These are phyloP conservation scores for Fusarium decemcellulare DNA, from an alignment of 2,329 filamentous ascomycete species.

Conservation along the genomic window DNA sequence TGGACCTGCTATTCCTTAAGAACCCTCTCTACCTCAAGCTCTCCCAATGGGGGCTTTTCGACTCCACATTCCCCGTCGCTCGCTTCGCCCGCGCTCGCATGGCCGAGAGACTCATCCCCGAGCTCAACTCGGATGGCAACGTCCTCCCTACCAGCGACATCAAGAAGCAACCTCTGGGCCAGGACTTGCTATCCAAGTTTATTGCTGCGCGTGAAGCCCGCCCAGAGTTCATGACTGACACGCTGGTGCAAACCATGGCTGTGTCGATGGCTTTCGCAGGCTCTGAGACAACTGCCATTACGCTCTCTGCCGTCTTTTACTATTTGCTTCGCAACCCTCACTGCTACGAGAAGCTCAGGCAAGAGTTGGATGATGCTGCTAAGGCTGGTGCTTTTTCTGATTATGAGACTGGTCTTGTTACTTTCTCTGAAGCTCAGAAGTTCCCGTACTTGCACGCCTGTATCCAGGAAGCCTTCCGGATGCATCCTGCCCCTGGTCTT, in stretches of 20 bases:
- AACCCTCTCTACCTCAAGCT: conserved; percentile 80
- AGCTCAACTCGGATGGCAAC: conserved; percentile 51
- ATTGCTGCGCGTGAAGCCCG: conserved; percentile 76
- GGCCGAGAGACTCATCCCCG: conserved; percentile 70
- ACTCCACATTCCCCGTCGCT: conserved; percentile 80
- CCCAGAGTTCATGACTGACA: conserved; percentile 80
- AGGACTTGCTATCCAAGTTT: conserved; percentile 80
- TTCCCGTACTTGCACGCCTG: conserved; percentile 84
- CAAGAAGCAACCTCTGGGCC: conserved; percentile 57
- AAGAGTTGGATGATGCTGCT: conserved; percentile 74
- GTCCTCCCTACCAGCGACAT: conserved; percentile 51
- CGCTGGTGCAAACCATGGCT: conserved; percentile 78
- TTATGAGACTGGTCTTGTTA: conserved; percentile 72
- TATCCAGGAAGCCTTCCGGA: conserved; percentile 82
- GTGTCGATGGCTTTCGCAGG: conserved; percentile 83
- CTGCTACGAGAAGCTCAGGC: conserved; percentile 67
- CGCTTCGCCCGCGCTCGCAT: conserved; percentile 79
- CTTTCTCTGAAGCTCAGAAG: conserved; percentile 77
- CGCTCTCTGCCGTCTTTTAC: conserved; percentile 80
- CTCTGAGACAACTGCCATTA: conserved; percentile 85
- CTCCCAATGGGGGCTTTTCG: conserved; percentile 76
- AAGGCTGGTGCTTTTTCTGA: conserved; percentile 65
- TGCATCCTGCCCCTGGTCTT: conserved; percentile 81
- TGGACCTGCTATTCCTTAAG: conserved; percentile 80
- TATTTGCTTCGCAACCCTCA: conserved; percentile 76